A percentile compares a stretch with the other conserved stretches of the same genome.
Evolutionary conservation across 1,284 basidiomycete species (phyloP).

Genomic region (Cryptococcus amylolentus): DNA sequence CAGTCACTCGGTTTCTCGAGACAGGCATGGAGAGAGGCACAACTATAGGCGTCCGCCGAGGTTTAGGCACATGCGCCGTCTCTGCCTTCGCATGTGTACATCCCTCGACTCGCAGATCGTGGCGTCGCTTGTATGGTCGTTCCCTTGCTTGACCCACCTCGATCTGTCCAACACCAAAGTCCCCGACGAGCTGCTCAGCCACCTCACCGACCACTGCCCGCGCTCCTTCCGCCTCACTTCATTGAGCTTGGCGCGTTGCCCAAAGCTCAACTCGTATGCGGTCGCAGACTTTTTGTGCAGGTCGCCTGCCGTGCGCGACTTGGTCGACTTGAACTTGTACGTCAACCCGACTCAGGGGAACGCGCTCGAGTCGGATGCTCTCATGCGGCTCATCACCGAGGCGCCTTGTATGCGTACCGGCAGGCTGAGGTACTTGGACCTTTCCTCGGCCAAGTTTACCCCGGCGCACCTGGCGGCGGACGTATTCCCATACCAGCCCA

Average conservation of each 20-base stretch:
- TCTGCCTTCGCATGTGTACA: conserved; percentile 80
- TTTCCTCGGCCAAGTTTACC: conserved; percentile 77
- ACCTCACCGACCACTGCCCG: conserved; percentile 55
- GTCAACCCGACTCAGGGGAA: conserved; percentile 82
- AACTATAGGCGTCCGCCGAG: conserved; percentile 46
- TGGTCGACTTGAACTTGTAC: conserved; percentile 81
- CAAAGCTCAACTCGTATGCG: conserved; percentile 72
- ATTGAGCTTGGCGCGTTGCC: conserved; percentile 84
- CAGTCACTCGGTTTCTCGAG: conserved; percentile 8
- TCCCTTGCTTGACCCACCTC: conserved; percentile 48
- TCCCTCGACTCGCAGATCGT: conserved; percentile 70
- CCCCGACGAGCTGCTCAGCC: conserved; percentile 55
- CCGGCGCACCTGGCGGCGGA: conserved; percentile 55
- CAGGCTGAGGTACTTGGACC: conserved; percentile 77
- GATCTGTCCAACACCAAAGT: conserved; percentile 63
- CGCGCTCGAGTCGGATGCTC: conserved; percentile 67
- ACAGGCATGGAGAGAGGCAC: not conserved
- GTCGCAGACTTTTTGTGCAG: conserved; percentile 72
- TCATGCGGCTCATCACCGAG: conserved; percentile 63
- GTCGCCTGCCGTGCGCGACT: conserved; percentile 58
- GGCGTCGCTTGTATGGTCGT: conserved; percentile 62
- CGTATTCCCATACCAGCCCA: conserved; percentile 63
- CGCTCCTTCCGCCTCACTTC: conserved; percentile 66
- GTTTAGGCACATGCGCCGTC: conserved; percentile 75
- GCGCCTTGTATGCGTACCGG: conserved; percentile 81